These are phyloP conservation scores for Stephania yunnanensis DNA, from an alignment of 164 flowering plant genomes.

Conservation along the genomic window DNA sequence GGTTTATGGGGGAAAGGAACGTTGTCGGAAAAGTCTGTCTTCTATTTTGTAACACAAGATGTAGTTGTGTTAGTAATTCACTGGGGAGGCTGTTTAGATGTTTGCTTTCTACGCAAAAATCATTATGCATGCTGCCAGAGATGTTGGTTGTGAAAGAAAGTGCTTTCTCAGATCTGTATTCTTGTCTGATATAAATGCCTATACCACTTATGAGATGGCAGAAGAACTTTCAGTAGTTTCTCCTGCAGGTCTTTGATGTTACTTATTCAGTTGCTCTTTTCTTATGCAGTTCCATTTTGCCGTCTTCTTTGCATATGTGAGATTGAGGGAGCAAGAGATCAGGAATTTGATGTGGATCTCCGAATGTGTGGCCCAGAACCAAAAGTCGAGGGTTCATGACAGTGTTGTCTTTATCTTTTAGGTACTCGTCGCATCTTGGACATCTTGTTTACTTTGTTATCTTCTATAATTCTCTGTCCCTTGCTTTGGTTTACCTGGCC, in stretches of 20 bases:
- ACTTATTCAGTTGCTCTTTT: neutral
- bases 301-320: constrained; percentile 96
- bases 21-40: neutral
- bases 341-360: constrained; percentile 99
- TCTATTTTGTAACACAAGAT: neutral
- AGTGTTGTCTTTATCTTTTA: constrained; percentile 97
- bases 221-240: neutral
- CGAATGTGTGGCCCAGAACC: constrained; percentile 99
- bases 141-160: neutral
- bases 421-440: constrained; percentile 7
- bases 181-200: neutral
- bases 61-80: neutral
- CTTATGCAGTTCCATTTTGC: constrained; percentile 84
- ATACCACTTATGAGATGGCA: neutral
- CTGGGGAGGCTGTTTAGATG: neutral
- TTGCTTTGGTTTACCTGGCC: constrained; percentile 15
- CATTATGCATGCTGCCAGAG: neutral
- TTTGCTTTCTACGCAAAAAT: no score
- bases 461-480: constrained; percentile 15
- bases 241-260: neutral
- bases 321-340: constrained; percentile 98
- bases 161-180: neutral
- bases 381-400: constrained; percentile 95
- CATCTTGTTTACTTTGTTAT: neutral
- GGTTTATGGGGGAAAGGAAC: neutral